Evolutionary conservation across 108 stramenopile species (phyloP), one percentile per base, ranked within the genome.

Genomic region (Bacterosira constricta): DNA sequence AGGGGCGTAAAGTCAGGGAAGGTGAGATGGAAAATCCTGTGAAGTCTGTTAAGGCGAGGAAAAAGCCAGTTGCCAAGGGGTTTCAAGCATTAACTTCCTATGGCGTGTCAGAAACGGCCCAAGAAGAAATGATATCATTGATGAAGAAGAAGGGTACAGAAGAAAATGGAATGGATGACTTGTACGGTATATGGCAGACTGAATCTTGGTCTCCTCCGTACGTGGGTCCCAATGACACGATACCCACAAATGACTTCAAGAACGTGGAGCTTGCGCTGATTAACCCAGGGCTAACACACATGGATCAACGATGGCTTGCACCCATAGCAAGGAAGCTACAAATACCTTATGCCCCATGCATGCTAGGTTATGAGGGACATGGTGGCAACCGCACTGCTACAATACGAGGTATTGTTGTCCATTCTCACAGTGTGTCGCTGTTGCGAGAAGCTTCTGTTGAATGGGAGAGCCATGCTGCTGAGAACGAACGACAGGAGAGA

Each of bases 181-280:
- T 96, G 10, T 96, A 89, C 64, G 92, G 86, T 0, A 73, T 79
- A 8, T 96, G 95, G 95, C 95, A 96, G 59, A 96, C 95, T 4
- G 79, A 73, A 9, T 63, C 69, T 6, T 96, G 91, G 90, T 54
- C 58, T 9, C 92, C 90, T 9, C 59, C 71, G 18, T 62, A 56
- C 29, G 83, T 96, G 0, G 89, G 86, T 32, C 90, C 90, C 6
- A 58, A 68, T 41, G 91, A 91, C 57, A 63, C 67, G 12, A 91
- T 96, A 23, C 92, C 95, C 8, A 65, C 77, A 17, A 96, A 96
- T 71, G 87, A 92, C 21, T 81, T 81, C 75, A 81, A 78, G 46
- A 96, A 96, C 46, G 73, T 96, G 2, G 95, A 96, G 65, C 69
- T 89, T 37, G 89, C 77, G 11, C 63, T 96, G 18, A 36, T 96